phyloP scores from a whole-genome alignment of 345 rosid genomes.

The Camelina hispida region DNA sequence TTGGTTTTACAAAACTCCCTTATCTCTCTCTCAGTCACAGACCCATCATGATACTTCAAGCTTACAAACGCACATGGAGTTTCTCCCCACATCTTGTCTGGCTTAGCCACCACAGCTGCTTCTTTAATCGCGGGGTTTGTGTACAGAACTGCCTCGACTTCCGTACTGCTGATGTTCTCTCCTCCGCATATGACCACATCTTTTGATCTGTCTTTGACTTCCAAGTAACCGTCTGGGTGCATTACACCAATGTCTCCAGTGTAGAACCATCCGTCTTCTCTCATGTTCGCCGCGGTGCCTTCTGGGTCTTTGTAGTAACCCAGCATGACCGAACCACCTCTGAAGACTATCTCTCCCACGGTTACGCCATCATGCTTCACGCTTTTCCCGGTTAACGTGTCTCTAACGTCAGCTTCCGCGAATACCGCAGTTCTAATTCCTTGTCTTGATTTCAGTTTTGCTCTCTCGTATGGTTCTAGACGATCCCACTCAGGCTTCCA shows the following conservation, averaged over 20 bases:
- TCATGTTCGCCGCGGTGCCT: slow-evolving; percentile 46
- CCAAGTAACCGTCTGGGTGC: slow-evolving; percentile 64
- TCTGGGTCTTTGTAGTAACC: slow-evolving; percentile 61
- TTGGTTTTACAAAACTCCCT: slow-evolving; percentile 54
- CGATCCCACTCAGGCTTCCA: slow-evolving; percentile 63
- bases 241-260: slow-evolving; percentile 67
- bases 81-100: slow-evolving; percentile 67
- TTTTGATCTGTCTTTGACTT: slow-evolving; percentile 62
- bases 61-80: slow-evolving; percentile 69
- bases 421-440: slow-evolving; percentile 48
- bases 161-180: slow-evolving; percentile 59
- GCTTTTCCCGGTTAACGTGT: slow-evolving; percentile 49
- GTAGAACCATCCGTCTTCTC: slow-evolving; percentile 60
- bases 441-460: slow-evolving; percentile 58
- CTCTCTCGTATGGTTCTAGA: slow-evolving; percentile 46
- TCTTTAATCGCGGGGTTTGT: slow-evolving; percentile 55
- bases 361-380: slow-evolving; percentile 55
- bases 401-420: slow-evolving; percentile 50
- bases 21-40: slow-evolving; percentile 51
- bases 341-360: slow-evolving; percentile 58
- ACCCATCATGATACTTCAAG: slow-evolving; percentile 42
- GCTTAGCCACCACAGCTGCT: slow-evolving; percentile 67
- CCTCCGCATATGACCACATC: slow-evolving; percentile 69
- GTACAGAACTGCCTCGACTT: slow-evolving; percentile 63
- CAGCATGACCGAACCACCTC: slow-evolving; percentile 59